A percentile compares a stretch with the other conserved stretches of the same genome.
These are phyloP conservation scores for Serendipita sp. DNA, from an alignment of 768 basidiomycete genomes.

Conservation along the genomic window DNA sequence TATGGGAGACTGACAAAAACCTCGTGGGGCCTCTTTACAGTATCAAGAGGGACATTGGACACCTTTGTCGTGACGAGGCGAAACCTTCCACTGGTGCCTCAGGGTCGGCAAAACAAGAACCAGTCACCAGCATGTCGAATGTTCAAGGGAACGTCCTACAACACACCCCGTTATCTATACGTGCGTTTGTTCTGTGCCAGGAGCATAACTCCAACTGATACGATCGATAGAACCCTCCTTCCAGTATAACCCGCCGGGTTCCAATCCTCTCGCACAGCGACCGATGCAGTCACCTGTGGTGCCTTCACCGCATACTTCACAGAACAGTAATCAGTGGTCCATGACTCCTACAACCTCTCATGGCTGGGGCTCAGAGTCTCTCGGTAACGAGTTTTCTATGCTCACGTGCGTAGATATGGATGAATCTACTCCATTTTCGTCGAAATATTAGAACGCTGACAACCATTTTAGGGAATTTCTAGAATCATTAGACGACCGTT, in stretches of 20 bases:
- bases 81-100: slow-evolving; percentile 8
- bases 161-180: no score
- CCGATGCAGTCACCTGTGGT: slow-evolving; percentile 16
- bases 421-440: not conserved
- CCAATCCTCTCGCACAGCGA: no score
- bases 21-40: slow-evolving; percentile 24
- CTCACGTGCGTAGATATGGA: slow-evolving; percentile 38
- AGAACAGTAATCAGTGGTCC: not conserved
- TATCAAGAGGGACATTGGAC: slow-evolving; percentile 91
- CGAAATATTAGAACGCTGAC: not conserved
- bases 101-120: no score
- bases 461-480: slow-evolving; percentile 54
- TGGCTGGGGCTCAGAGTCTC: slow-evolving; percentile 39
- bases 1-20: slow-evolving; percentile 5
- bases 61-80: slow-evolving; percentile 82
- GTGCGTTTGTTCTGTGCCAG: no score
- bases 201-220: no score
- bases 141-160: no score
- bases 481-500: slow-evolving; percentile 70
- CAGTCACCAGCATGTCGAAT: no score
- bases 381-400: slow-evolving; percentile 71
- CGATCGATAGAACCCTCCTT: no score
- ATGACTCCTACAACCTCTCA: not conserved
- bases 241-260: no score
- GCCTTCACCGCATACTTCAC: no score